These are phyloP conservation scores for Cardamine occulta DNA, from an alignment of 345 rosid genomes.

Conservation along the genomic window DNA sequence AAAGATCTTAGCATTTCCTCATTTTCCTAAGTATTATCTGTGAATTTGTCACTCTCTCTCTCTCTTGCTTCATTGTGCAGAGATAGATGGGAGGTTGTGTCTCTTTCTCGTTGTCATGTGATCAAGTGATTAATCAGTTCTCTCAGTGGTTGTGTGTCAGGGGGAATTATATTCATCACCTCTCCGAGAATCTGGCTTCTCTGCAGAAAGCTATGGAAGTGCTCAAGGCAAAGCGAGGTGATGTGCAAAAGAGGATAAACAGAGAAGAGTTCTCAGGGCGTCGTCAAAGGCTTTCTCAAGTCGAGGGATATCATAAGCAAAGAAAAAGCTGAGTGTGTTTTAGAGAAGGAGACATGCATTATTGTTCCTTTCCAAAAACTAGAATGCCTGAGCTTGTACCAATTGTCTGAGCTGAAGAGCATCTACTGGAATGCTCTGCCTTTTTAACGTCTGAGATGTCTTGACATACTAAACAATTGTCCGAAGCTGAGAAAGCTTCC, in stretches of 20 bases:
- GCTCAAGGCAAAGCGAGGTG: background rate
- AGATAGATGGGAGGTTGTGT: slow-evolving; percentile 12
- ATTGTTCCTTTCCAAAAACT: background rate
- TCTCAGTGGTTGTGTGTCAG: background rate
- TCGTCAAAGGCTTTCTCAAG: background rate
- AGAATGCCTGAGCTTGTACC: background rate
- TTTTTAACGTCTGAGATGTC: background rate
- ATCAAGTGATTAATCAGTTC: background rate
- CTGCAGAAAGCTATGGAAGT: background rate
- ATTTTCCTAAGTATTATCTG: too few relatives aligned
- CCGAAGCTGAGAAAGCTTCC: slow-evolving; percentile 23
- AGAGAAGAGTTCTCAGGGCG: background rate
- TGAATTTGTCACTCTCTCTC: background rate
- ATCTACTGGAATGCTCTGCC: background rate
- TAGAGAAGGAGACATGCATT: background rate
- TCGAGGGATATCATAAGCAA: background rate
- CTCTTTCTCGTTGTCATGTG: slow-evolving; percentile 20
- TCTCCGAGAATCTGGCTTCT: background rate
- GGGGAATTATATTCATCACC: background rate
- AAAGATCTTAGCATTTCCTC: too few relatives aligned
- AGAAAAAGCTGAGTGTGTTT: background rate
- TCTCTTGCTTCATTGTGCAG: background rate
- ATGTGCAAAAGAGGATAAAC: background rate
- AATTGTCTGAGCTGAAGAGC: background rate
- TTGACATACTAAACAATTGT: background rate